Evolutionary conservation across 805 yeast species (phyloP).

Genomic region (Yamadazyma ubonensis): DNA sequence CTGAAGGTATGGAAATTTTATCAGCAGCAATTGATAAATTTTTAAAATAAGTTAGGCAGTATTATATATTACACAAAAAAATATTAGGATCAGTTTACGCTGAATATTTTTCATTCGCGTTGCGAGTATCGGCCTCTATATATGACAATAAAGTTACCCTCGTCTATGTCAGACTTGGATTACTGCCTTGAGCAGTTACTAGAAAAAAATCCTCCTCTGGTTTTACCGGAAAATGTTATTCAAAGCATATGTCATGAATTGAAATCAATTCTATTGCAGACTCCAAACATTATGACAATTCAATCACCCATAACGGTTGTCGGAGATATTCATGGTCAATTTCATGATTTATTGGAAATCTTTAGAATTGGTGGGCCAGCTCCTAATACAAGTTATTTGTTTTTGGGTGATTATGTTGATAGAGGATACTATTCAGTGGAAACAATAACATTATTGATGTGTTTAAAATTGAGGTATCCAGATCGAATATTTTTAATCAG

Average conservation of each 20-base stretch:
- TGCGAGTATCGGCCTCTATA: constrained; percentile 6
- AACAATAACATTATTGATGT: constrained; percentile 79
- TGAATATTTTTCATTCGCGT: constrained; percentile 2
- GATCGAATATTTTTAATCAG: constrained; percentile 75
- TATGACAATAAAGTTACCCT: constrained; percentile 34
- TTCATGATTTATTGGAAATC: constrained; percentile 88
- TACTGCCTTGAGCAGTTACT: constrained; percentile 43
- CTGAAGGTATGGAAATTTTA: constrained; percentile 70
- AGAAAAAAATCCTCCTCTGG: constrained; percentile 40
- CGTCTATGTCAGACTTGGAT: constrained; percentile 40
- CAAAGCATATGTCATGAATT: constrained; percentile 64
- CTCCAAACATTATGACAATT: constrained; percentile 84
- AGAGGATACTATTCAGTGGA: constrained; percentile 93
- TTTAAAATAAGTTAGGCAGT: constrained; percentile 1
- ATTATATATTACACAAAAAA: constrained; percentile 2
- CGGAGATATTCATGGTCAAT: constrained; percentile 98
- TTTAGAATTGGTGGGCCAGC: constrained; percentile 91
- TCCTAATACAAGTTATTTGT: constrained; percentile 90
- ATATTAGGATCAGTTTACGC: no score
- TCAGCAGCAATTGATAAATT: constrained; percentile 47
- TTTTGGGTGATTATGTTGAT: constrained; percentile 95
- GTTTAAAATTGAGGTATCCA: constrained; percentile 86
- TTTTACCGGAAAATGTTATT: constrained; percentile 41
- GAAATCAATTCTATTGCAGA: constrained; percentile 75
- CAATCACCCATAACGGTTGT: constrained; percentile 90